phyloP scores from a whole-genome alignment of 2,329 filamentous ascomycete species.

The Ophiostoma perfectum region DNA sequence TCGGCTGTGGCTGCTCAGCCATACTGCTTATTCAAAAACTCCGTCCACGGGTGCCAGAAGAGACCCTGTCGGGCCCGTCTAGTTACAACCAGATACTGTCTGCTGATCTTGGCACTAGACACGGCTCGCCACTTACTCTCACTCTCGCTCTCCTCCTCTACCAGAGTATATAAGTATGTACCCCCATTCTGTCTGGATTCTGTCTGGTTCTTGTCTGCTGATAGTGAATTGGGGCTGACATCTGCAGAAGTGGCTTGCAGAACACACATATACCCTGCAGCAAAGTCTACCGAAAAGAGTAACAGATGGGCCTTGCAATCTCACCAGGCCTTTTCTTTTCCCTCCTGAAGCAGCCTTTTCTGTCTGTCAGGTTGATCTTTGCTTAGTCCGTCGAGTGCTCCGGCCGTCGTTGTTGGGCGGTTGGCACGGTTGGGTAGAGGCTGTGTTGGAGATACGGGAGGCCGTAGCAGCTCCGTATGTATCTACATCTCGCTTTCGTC shows the following conservation, averaged over 20 bases:
- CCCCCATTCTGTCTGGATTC: background rate
- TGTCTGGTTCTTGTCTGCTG: background rate
- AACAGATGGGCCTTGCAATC: background rate
- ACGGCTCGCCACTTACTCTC: background rate
- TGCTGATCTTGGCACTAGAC: conserved; percentile 3
- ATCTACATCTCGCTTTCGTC: too few relatives aligned
- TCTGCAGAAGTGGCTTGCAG: background rate
- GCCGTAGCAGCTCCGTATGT: background rate
- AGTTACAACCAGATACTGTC: background rate
- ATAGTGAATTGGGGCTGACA: background rate
- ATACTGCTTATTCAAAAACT: background rate
- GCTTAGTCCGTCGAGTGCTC: background rate
- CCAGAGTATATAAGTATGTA: too few relatives aligned
- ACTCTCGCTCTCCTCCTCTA: too few relatives aligned
- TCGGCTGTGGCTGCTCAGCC: too few relatives aligned
- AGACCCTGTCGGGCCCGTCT: background rate
- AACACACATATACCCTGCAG: background rate
- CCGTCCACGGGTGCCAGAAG: background rate
- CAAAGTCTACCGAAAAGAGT: background rate
- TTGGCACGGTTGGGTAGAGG: background rate
- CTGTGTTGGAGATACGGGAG: background rate
- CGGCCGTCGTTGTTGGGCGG: background rate
- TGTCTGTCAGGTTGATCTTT: background rate
- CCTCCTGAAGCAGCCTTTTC: background rate
- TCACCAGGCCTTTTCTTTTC: background rate